Evolutionary conservation across 2,329 filamentous ascomycete species (phyloP).

Genomic region (Epichloe coenophiala): DNA sequence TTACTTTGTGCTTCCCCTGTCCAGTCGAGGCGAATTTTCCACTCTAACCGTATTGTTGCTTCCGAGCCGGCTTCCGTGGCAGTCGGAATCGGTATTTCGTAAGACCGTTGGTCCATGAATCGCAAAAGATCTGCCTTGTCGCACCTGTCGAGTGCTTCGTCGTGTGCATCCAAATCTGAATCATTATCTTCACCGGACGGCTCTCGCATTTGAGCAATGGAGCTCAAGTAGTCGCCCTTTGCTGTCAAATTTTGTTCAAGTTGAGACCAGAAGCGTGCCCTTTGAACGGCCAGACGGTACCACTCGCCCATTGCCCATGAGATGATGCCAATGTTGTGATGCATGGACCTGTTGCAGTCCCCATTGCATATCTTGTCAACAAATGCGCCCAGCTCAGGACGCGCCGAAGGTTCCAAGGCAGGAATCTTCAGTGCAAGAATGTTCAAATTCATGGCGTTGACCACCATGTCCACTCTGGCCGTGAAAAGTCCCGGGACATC

Average conservation of each 20-base stretch:
- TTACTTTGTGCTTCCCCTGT: slow-evolving; percentile 54
- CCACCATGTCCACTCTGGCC: slow-evolving; percentile 42
- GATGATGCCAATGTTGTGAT: slow-evolving; percentile 44
- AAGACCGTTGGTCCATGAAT: slow-evolving; percentile 37
- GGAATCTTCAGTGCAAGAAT: slow-evolving; percentile 40
- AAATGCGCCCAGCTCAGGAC: slow-evolving; percentile 43
- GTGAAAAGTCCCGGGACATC: slow-evolving; percentile 38
- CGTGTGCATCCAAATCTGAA: slow-evolving; percentile 11
- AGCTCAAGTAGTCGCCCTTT: slow-evolving; percentile 15
- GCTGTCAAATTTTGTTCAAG: slow-evolving; percentile 34
- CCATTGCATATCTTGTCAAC: slow-evolving; percentile 28
- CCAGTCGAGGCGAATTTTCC: slow-evolving; percentile 58
- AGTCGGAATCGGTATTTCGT: slow-evolving; percentile 29
- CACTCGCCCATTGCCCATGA: slow-evolving; percentile 59
- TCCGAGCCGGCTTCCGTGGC: slow-evolving; percentile 18
- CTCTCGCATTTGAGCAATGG: slow-evolving; percentile 12
- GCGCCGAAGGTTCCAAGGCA: slow-evolving; percentile 43
- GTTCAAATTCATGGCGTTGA: slow-evolving; percentile 37
- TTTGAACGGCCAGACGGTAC: slow-evolving; percentile 44
- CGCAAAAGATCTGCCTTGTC: slow-evolving; percentile 33
- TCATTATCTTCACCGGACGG: slow-evolving; percentile 12
- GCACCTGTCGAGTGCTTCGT: slow-evolving; percentile 5
- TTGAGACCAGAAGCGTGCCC: slow-evolving; percentile 49
- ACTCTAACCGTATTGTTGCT: slow-evolving; percentile 40
- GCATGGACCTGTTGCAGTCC: slow-evolving; percentile 29